Conservation (phyloP, 495 filamentous ascomycete species). For the Aspergillus sparsus region DNA sequence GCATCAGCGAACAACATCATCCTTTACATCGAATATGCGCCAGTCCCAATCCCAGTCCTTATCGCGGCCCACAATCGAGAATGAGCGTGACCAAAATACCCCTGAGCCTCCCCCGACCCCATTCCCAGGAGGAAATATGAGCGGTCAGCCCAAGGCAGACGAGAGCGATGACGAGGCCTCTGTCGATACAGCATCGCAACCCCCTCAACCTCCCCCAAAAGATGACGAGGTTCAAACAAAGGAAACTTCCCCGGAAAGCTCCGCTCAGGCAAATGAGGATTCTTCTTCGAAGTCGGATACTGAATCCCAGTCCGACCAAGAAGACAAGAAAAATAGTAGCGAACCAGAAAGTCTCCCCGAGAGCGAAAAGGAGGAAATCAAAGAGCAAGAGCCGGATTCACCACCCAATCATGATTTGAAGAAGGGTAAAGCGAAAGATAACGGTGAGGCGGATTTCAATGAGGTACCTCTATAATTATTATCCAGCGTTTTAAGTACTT, state of each 20-base stretch:
- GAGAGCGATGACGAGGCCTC: constrained; percentile 31
- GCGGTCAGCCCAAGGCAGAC: constrained; percentile 33
- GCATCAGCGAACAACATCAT: constrained; percentile 47
- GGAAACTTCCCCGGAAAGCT: background rate
- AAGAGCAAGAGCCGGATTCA: constrained; percentile 27
- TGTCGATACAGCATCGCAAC: constrained; percentile 29
- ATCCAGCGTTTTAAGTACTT: constrained; percentile 16
- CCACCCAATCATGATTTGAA: constrained; percentile 17
- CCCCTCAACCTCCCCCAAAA: constrained; percentile 43
- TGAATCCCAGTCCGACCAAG: constrained; percentile 5
- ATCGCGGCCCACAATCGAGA: constrained; percentile 30
- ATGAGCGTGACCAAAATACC: constrained; percentile 27
- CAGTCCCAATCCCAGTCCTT: constrained; percentile 23
- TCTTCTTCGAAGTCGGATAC: constrained; percentile 6
- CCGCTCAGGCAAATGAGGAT: constrained; percentile 8
- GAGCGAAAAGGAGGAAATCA: constrained; percentile 20
- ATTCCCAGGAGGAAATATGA: constrained; percentile 44
- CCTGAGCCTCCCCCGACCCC: constrained; percentile 45
- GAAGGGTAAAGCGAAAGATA: constrained; percentile 39
- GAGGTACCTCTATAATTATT: constrained; percentile 42
- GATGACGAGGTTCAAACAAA: constrained; percentile 27
- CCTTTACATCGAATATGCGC: constrained; percentile 21
- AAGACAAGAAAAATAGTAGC: constrained; percentile 16
- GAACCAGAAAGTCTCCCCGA: background rate
- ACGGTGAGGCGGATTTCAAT: constrained; percentile 41